These are phyloP conservation scores for Umbelopsis ramanniana DNA, from an alignment of 192 early-diverging fungal genomes.

Conservation along the genomic window DNA sequence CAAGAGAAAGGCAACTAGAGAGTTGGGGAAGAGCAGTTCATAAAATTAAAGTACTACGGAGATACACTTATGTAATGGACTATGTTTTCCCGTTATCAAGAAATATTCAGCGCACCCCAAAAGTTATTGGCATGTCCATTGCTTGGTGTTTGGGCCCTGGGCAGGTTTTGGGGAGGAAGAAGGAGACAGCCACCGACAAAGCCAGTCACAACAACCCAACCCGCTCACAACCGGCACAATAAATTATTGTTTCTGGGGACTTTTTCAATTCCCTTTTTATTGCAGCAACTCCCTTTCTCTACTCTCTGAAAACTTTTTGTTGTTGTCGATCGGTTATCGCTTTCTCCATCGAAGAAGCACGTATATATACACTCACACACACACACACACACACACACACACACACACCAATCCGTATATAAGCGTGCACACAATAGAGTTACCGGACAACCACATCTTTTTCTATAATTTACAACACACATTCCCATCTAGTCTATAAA, in stretches of 20 bases:
- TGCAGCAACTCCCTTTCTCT: neutral
- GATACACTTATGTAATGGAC: too few relatives aligned
- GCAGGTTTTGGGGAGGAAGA: constrained; percentile 1
- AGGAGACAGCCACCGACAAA: constrained; percentile 19
- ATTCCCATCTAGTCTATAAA: neutral
- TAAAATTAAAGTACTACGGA: too few relatives aligned
- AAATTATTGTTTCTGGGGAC: constrained; percentile 25
- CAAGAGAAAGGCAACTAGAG: too few relatives aligned
- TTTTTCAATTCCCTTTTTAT: constrained; percentile 1
- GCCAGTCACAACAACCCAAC: constrained; percentile 22
- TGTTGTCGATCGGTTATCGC: constrained; percentile 17
- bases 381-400: neutral
- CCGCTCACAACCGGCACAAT: constrained; percentile 18
- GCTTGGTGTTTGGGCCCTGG: neutral
- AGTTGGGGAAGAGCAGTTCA: too few relatives aligned
- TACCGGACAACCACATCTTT: neutral
- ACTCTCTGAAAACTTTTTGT: neutral
- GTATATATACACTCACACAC: constrained; percentile 17
- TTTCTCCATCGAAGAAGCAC: neutral
- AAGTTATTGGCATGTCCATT: neutral
- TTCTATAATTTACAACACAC: neutral
- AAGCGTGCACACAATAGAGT: constrained; percentile 2
- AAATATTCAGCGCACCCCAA: neutral
- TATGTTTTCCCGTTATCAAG: too few relatives aligned
- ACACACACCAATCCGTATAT: constrained; percentile 1